Evolutionary conservation across 495 filamentous ascomycete species (phyloP), one percentile per base, ranked within the genome.

Genomic region (Lasiosphaeria ovina): DNA sequence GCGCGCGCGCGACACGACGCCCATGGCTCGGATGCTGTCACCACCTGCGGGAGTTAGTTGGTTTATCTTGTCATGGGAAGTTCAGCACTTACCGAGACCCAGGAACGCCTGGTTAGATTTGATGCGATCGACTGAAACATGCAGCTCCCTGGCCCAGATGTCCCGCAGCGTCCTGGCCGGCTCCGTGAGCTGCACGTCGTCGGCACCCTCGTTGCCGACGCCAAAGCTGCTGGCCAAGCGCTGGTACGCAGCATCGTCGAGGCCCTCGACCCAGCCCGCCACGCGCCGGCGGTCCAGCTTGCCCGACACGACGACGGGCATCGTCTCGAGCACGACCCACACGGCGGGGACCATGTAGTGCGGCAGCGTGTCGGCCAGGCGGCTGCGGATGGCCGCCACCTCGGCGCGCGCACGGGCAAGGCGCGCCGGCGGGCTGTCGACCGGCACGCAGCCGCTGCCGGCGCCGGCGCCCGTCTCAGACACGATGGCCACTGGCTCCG

Each of bases 11-110:
- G 47, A 76, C 74, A 31, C 12, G 61, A 63, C 66, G 82, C 58
- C 75, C 78, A 89, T 88, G 0, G 86, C 86, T 7, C 80, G 77
- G 53, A 89, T 85, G 0, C 85, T 87, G 61, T 89, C 87, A 3
- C 51, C 51, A 16, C 49, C 49, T 51, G 32, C 32, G 16, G 16
- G 16, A 3, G 32, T 51, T 10, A 7, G n/a, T 31, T 6, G 32
- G 49, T 31, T 7, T 31, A 51, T 10, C 10, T 51, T 31, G 10
- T 12, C 31, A 33, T 35, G 10, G 58, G 60, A 35, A 55, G 50
- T 57, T 2, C 52, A 40, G 14, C 6, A 54, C 65, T 35, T 67
- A 67, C 67, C 67, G 9, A 67, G 64, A 24, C 64, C 44, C 12
- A 88, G 69, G 66, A 89, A 89, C 49, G 74, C 79, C 24, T 55